phyloP scores from a whole-genome alignment of 371 early-diverging fungal genomes.

The Paraphysoderma sedebokerense region DNA sequence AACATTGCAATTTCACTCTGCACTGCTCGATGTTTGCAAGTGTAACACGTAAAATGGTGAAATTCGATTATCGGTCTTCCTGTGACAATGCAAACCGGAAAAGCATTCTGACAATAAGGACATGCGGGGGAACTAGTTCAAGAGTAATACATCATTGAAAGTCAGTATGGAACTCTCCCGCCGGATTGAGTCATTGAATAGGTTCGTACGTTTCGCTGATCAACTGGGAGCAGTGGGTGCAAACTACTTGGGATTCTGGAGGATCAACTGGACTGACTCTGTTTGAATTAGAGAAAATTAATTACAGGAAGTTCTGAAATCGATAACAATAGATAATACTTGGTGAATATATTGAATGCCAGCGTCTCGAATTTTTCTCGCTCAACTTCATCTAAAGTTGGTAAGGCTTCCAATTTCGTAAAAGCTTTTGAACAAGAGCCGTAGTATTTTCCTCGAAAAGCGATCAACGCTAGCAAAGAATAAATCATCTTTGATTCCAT shows the following conservation, averaged over 20 bases:
- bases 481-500: constrained; percentile 16
- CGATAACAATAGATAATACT: constrained; percentile 10
- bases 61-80: constrained; percentile 30
- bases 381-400: constrained; percentile 9
- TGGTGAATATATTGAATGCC: constrained; percentile 24
- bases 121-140: constrained; percentile 16
- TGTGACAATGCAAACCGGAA: constrained; percentile 28
- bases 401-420: constrained; percentile 20
- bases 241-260: too few species aligned
- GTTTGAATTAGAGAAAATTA: too few species aligned
- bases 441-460: constrained; percentile 18
- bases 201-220: background rate
- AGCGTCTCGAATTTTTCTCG: constrained; percentile 15
- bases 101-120: constrained; percentile 18
- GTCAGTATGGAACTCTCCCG: background rate
- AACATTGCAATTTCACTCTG: constrained; percentile 21
- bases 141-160: background rate
- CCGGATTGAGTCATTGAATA: background rate
- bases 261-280: too few species aligned
- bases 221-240: too few species aligned
- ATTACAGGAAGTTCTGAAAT: background rate
- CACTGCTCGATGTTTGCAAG: constrained; percentile 30
- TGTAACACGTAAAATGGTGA: constrained; percentile 27
- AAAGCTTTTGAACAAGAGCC: constrained; percentile 26
- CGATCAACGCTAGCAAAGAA: constrained; percentile 18